phyloP scores from a whole-genome alignment of 2,329 filamentous ascomycete genomes.

The Pseudocercospora crystallina region DNA sequence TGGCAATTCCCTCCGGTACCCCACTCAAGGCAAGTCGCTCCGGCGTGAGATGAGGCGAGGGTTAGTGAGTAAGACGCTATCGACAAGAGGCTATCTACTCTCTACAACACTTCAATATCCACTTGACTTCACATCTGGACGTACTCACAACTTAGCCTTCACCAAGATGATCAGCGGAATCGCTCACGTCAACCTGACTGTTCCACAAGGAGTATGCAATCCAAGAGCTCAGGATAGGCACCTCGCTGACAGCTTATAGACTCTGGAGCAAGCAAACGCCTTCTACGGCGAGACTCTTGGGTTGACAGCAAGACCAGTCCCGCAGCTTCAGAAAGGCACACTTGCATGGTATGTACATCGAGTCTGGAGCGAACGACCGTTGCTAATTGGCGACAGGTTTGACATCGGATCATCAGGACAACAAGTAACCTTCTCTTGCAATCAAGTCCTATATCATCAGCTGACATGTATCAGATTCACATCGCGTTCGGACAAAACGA shows the following conservation, averaged over 20 bases:
- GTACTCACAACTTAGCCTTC: too few relatives aligned
- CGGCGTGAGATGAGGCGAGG: too few relatives aligned
- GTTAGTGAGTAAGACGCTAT: too few relatives aligned
- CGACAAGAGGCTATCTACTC: too few relatives aligned
- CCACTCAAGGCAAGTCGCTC: too few relatives aligned
- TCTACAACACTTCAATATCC: too few relatives aligned
- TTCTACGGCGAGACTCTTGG: constrained; percentile 61
- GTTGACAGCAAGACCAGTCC: constrained; percentile 54
- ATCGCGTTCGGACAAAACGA: constrained; percentile 51
- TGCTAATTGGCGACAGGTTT: constrained; percentile 40
- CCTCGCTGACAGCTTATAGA: constrained; percentile 23
- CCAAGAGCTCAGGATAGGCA: too few relatives aligned
- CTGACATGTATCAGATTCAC: constrained; percentile 49
- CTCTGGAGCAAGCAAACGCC: constrained; percentile 50
- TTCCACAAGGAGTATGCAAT: constrained; percentile 43
- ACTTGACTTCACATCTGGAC: too few relatives aligned
- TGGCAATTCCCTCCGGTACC: too few relatives aligned
- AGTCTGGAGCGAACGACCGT: too few relatives aligned
- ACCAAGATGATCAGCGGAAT: constrained; percentile 53
- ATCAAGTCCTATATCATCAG: constrained; percentile 26
- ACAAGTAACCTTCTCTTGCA: constrained; percentile 43
- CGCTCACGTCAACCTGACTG: constrained; percentile 60
- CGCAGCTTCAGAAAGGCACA: constrained; percentile 50
- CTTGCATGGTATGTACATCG: constrained; percentile 52
- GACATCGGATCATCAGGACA: constrained; percentile 57